Conservation (phyloP, 257 asterid genomes). For the Solanum neorickii region DNA sequence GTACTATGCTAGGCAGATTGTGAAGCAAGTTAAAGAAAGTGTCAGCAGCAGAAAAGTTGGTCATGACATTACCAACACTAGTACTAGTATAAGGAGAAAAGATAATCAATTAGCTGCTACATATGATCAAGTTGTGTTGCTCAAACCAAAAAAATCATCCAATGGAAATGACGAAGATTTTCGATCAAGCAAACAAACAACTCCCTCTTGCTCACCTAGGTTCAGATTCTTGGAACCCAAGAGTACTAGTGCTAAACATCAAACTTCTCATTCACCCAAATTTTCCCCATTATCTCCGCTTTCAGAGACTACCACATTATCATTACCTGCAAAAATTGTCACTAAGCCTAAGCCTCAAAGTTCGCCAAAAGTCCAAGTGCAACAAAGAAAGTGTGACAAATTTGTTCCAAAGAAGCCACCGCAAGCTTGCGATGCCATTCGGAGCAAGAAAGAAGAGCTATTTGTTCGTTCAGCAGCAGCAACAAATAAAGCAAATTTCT, state of each 20-base stretch:
- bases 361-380: neutral
- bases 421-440: constrained; percentile 16
- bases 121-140: constrained; percentile 35
- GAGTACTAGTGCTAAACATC: neutral
- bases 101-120: constrained; percentile 23
- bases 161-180: neutral
- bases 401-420: constrained; percentile 13
- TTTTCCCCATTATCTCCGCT: constrained; percentile 2
- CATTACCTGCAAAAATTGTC: neutral
- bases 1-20: constrained; percentile 47
- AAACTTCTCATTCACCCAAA: constrained; percentile 7
- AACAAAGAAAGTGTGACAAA: constrained; percentile 9
- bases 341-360: constrained; percentile 1
- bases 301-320: neutral
- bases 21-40: constrained; percentile 52
- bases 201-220: constrained; percentile 37
- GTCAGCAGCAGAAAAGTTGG: constrained; percentile 51
- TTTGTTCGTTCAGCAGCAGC: constrained; percentile 29
- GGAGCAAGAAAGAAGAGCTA: constrained; percentile 43
- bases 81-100: neutral
- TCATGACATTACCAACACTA: constrained; percentile 47
- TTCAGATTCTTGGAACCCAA: constrained; percentile 28
- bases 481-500: constrained; percentile 13
- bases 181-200: constrained; percentile 8
- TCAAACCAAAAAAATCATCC: constrained; percentile 19